These are phyloP conservation scores for button mushroom (Agaricus bisporus) DNA, from an alignment of 768 basidiomycete genomes.

Conservation along the genomic window DNA sequence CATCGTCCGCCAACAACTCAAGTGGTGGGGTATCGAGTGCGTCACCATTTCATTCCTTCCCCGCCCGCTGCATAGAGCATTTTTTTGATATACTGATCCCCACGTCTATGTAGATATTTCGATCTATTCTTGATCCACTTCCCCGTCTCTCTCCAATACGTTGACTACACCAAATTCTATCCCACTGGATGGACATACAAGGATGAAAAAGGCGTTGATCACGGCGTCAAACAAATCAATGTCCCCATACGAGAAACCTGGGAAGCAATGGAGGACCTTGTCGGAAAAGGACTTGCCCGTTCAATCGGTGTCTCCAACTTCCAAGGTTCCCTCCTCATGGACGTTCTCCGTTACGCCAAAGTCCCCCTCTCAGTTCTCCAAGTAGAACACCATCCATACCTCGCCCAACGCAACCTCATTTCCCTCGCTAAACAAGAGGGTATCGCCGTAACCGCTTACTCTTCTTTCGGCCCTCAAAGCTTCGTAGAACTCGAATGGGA, in stretches of 20 bases:
- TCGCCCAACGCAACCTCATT: slow-evolving; percentile 53
- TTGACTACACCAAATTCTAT: slow-evolving; percentile 69
- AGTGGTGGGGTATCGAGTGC: slow-evolving; percentile 71
- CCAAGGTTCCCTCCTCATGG: slow-evolving; percentile 64
- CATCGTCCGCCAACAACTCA: slow-evolving; percentile 45
- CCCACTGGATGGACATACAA: slow-evolving; percentile 83
- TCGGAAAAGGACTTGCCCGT: slow-evolving; percentile 62
- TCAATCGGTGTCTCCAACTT: slow-evolving; percentile 81
- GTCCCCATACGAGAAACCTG: slow-evolving; percentile 80
- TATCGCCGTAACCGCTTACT: slow-evolving; percentile 63
- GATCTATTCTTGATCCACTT: slow-evolving; percentile 83
- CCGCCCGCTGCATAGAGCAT: background rate
- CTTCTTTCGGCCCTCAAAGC: slow-evolving; percentile 35
- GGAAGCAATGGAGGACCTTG: slow-evolving; percentile 74
- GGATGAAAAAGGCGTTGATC: slow-evolving; percentile 19
- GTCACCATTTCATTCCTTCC: slow-evolving; percentile 9
- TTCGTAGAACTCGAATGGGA: slow-evolving; percentile 63
- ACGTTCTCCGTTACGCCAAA: slow-evolving; percentile 75
- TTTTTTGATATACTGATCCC: no score
- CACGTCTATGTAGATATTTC: slow-evolving; percentile 41
- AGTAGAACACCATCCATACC: slow-evolving; percentile 67
- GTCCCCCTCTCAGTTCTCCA: slow-evolving; percentile 67
- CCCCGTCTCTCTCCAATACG: slow-evolving; percentile 76
- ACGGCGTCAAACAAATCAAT: slow-evolving; percentile 56
- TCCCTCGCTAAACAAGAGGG: slow-evolving; percentile 48